Evolutionary conservation across 768 basidiomycete genomes (phyloP), one percentile per base, ranked within the genome.

Genomic region (Agrocybe pediades): DNA sequence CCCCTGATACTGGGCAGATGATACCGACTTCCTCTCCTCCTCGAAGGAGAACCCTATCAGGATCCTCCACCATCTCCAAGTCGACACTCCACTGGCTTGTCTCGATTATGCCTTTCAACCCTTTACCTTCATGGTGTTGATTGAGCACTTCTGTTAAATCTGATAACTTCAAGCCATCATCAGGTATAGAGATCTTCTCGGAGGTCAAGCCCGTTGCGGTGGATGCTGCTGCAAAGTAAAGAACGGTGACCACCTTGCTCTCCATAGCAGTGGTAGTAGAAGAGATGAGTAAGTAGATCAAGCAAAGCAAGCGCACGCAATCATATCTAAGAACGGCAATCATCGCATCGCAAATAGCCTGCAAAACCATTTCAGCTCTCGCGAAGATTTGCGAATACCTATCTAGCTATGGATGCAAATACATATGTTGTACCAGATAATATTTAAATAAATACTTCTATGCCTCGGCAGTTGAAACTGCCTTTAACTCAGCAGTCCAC

Each of bases 1-100:
- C 90, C 4, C 92, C 91, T 48, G 88, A 90, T 0, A 92, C 90
- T 8, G 88, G 90, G 59, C 87, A 87, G 40, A 93, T 92, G 21
- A 92, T 77, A 13, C 85, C 89, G 7, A 92, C 81, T 61, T 89
- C 86, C 66, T 92, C 89, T 19, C 88, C 90, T 9, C 88, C 87
- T 41, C 68, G 76, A 42, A 93, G 67, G 11, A 71, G 53, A 17
- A 81, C 70, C 0, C 56, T 55, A n/a, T 73, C 70, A 2, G 78
- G 77, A 55, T 85, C 76, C 11, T 86, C 82, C 1, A 90, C 78
- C 88, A 92, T 92, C 70, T 90, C 88, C 48, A 79, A 86, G 62
- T 92, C 74, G 11, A 92, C 88, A 62, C 90, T 90, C 90, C 91
- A 92, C 65, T 80, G 80, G 59, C 85, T 86, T 26, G 74, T 70